Conservation (phyloP, 257 asterid species). For the Catharanthus roseus region DNA sequence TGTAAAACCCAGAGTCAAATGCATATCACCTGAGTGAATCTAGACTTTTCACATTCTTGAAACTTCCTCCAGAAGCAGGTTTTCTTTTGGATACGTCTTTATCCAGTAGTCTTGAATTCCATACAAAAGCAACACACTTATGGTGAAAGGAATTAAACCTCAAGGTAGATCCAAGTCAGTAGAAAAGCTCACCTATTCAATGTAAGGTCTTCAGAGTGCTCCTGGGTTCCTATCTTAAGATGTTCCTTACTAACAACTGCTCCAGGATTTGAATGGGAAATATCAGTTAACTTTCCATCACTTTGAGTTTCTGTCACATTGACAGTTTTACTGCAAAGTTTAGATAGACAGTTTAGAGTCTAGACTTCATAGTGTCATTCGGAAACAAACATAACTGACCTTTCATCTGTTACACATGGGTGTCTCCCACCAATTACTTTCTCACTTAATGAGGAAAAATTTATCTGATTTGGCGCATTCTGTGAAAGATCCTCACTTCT, state of each 20-base stretch:
- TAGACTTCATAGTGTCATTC: neutral
- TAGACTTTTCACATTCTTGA: conserved; percentile 1
- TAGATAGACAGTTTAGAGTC: conserved; percentile 15
- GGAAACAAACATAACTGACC: conserved; percentile 13
- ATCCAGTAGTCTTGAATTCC: conserved; percentile 3
- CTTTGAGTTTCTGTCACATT: conserved; percentile 23
- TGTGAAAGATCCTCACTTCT: conserved; percentile 32
- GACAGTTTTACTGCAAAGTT: conserved; percentile 30
- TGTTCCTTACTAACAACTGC: conserved; percentile 30
- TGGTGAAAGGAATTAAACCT: neutral
- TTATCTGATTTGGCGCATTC: conserved; percentile 26
- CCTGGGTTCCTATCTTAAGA: conserved; percentile 35
- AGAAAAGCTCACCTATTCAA: conserved; percentile 38
- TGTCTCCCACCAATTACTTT: conserved; percentile 29
- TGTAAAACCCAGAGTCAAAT: neutral
- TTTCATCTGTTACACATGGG: conserved; percentile 32
- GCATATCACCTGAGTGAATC: conserved; percentile 9
- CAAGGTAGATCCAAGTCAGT: neutral
- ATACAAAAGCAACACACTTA: neutral
- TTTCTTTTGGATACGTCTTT: conserved; percentile 4
- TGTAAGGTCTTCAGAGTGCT: conserved; percentile 29
- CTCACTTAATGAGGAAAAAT: conserved; percentile 28
- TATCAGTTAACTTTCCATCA: conserved; percentile 29
- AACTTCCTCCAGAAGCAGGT: conserved; percentile 6
- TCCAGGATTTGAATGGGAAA: conserved; percentile 32